A percentile compares a stretch with the other conserved stretches of the same genome.
Evolutionary conservation across 129 eudicot genomes (phyloP).

Genomic region (Chrysanthemum makinoi): DNA sequence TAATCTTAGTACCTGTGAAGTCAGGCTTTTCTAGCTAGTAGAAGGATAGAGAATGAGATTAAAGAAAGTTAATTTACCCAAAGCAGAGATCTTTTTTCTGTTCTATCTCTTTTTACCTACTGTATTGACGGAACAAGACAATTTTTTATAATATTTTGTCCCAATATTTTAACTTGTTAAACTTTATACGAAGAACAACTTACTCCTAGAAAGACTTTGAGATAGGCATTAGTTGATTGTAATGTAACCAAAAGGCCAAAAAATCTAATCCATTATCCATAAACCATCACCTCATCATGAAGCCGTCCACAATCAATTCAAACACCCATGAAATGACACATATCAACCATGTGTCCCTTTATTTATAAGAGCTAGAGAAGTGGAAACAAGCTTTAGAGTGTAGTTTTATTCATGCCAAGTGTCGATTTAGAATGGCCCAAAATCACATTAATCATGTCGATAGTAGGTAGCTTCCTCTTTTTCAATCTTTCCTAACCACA

Average conservation of each 20-base stretch:
- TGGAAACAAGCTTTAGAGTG: slow-evolving; percentile 18
- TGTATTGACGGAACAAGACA: no score
- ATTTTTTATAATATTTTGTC: no score
- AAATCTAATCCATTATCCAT: slow-evolving; percentile 10
- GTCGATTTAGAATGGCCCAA: slow-evolving; percentile 7
- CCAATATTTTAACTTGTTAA: no score
- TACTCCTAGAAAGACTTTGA: background rate
- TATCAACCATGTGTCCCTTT: slow-evolving; percentile 29
- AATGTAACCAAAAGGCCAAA: slow-evolving; percentile 14
- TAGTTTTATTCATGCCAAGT: slow-evolving; percentile 28
- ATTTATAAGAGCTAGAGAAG: background rate
- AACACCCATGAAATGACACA: slow-evolving; percentile 23
- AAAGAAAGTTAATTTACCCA: no score
- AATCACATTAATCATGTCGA: slow-evolving; percentile 26
- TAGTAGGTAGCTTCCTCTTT: slow-evolving; percentile 6
- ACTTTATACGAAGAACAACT: no score
- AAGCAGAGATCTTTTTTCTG: no score
- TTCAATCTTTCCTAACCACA: slow-evolving; percentile 6
- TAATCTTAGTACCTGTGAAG: no score
- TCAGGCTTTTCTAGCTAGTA: no score
- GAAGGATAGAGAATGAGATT: no score
- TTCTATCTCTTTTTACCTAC: no score
- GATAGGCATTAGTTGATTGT: background rate
- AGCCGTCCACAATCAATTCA: background rate
- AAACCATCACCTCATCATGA: background rate